phyloP scores from a whole-genome alignment of 129 eudicot genomes.

The Apium graveolens region DNA sequence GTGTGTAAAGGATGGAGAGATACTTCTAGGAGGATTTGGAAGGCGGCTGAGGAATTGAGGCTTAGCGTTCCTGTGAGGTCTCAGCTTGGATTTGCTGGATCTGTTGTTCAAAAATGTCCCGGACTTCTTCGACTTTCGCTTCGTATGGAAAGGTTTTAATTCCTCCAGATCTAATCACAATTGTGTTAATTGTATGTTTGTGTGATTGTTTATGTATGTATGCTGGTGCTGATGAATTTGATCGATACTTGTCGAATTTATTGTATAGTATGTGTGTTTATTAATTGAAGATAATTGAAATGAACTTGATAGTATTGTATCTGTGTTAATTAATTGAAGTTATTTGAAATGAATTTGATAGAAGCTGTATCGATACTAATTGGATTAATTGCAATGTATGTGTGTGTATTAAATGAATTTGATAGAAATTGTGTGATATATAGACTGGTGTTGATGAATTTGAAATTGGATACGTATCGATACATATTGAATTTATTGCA shows the following conservation, averaged over 20 bases:
- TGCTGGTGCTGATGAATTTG: background rate
- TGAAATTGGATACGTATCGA: too few relatives aligned
- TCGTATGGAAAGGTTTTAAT: conserved; percentile 73
- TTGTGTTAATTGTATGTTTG: background rate
- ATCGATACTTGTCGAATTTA: background rate
- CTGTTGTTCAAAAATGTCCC: conserved; percentile 69
- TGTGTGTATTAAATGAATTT: too few relatives aligned
- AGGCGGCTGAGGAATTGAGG: conserved; percentile 75
- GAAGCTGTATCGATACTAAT: background rate
- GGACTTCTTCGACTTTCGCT: conserved; percentile 64
- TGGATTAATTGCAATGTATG: too few relatives aligned
- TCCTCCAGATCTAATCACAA: conserved; percentile 31
- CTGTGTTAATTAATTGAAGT: background rate
- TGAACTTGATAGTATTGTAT: background rate
- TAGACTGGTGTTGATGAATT: background rate
- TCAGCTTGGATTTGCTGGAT: conserved; percentile 63
- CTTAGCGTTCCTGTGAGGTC: conserved; percentile 64
- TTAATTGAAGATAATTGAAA: too few relatives aligned
- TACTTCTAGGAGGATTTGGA: conserved; percentile 56
- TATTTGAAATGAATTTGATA: background rate
- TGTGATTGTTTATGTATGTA: background rate
- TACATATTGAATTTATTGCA: background rate
- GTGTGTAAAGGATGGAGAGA: conserved; percentile 94
- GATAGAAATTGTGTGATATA: background rate
- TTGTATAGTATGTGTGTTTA: background rate